A percentile compares a stretch with the other conserved stretches of the same genome.
These are phyloP conservation scores for Fusarium marasasianum DNA, from an alignment of 2,329 filamentous ascomycete species.

Conservation along the genomic window DNA sequence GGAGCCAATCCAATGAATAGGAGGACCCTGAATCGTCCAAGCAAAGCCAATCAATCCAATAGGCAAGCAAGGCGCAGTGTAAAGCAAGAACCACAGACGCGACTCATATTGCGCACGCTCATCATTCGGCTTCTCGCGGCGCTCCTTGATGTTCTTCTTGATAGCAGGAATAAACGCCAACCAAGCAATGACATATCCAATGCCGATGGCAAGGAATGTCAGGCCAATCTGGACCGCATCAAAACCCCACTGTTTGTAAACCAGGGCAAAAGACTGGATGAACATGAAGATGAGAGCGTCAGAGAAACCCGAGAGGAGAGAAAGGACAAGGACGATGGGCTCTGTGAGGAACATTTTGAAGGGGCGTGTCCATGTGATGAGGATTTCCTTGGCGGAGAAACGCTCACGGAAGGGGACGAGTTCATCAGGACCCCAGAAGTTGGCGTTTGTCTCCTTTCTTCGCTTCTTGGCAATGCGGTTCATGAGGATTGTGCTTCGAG, in stretches of 20 bases:
- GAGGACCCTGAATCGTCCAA: constrained; percentile 71
- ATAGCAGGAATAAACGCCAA: constrained; percentile 67
- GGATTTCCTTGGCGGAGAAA: constrained; percentile 66
- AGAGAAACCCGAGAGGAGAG: constrained; percentile 76
- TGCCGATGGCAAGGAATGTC: constrained; percentile 71
- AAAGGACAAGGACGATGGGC: constrained; percentile 76
- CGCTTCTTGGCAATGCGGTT: constrained; percentile 81
- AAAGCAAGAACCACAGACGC: constrained; percentile 72
- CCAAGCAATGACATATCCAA: constrained; percentile 73
- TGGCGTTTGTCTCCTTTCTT: constrained; percentile 66
- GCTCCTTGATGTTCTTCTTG: constrained; percentile 61
- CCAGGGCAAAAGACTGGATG: constrained; percentile 74
- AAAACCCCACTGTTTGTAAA: constrained; percentile 75
- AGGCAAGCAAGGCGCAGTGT: constrained; percentile 66
- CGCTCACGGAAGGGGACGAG: constrained; percentile 67
- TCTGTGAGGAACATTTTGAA: constrained; percentile 80
- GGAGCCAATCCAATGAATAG: constrained; percentile 73
- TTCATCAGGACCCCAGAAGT: constrained; percentile 79
- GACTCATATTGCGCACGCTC: constrained; percentile 75
- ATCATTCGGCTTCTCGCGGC: constrained; percentile 59
- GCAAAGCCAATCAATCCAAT: constrained; percentile 77
- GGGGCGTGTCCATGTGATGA: constrained; percentile 68
- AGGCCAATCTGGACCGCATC: constrained; percentile 64
- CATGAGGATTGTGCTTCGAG: constrained; percentile 79
- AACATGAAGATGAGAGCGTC: constrained; percentile 83